These are phyloP conservation scores for Ascochyta koolunga DNA, from an alignment of 2,329 filamentous ascomycete species.

Conservation along the genomic window DNA sequence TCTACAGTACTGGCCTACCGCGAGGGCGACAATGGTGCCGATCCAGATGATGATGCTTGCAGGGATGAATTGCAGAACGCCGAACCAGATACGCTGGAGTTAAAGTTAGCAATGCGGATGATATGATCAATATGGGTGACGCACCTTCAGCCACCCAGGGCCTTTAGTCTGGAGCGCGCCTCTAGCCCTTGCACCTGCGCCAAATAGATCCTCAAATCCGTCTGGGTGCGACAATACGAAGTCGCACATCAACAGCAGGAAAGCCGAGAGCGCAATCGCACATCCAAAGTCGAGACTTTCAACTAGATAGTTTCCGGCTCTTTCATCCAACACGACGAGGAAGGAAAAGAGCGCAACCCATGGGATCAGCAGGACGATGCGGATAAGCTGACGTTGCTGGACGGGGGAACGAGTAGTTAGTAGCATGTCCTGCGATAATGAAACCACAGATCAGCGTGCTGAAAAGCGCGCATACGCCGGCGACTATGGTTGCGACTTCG, in stretches of 20 bases:
- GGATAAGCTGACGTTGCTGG: constrained; percentile 39
- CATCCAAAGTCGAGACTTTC: constrained; percentile 36
- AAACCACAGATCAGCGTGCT: constrained; percentile 22
- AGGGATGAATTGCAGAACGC: constrained; percentile 42
- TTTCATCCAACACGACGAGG: constrained; percentile 27
- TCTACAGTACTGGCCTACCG: constrained; percentile 36
- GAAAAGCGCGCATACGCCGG: constrained; percentile 27
- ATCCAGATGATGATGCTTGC: constrained; percentile 38
- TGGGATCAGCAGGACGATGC: constrained; percentile 33
- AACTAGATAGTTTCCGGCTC: constrained; percentile 27
- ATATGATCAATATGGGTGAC: background rate
- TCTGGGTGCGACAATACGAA: constrained; percentile 31
- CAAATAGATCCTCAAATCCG: constrained; percentile 40
- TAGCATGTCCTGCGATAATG: constrained; percentile 28
- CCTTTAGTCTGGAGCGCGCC: constrained; percentile 21
- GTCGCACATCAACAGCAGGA: constrained; percentile 42
- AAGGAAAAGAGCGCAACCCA: constrained; percentile 37
- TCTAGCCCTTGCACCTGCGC: constrained; percentile 21
- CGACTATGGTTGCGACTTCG: constrained; percentile 30
- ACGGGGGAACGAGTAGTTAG: constrained; percentile 38
- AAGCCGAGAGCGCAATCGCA: constrained; percentile 36
- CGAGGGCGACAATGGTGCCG: constrained; percentile 29
- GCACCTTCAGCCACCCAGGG: constrained; percentile 36
- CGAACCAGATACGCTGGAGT: constrained; percentile 37
- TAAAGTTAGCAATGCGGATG: background rate